Evolutionary conservation across 2,329 filamentous ascomycete genomes (phyloP), one percentile per base, ranked within the genome.

Genomic region (Ustulina deusta): DNA sequence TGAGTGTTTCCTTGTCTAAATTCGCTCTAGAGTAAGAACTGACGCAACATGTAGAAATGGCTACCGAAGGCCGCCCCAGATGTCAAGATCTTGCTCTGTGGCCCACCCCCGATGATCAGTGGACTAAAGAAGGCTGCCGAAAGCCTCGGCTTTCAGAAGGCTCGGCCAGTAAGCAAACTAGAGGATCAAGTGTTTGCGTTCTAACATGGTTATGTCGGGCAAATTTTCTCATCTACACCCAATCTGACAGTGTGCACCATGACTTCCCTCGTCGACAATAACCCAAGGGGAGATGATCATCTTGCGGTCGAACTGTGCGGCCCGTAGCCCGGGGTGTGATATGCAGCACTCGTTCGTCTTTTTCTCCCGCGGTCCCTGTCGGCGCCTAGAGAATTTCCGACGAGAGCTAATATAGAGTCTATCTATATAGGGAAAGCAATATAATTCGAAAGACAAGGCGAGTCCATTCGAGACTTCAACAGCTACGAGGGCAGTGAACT

Each of bases 131-230:
- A 98, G 88, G 89, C 93, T 6, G 91, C 94, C 58, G 93, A 97
- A 83, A 87, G 89, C 71, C 87, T 98, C 22, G 96, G 96, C 66
- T 99, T 91, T 85, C 88, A 93, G 78, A 98, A 98, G 87, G 93
- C 96, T 48, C 89, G 90, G 69, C 93, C 95, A 51, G 94, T 98
- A 76, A 97, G 94, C 90, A 98, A 98, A 89, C 90, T 98, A 61
- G 92, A 95, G 79, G 96, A 99, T 81, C 96, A 98, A 82, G 93
- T 99, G 74, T 99, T 99, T 84, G 94, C 93, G 78, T 99, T 99
- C 83, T 94, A 92, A 82, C 76, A 56, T 58, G 34, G 25, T 20
- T 36, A 36, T 63, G 34, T 32, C 46, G 40, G 6, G 25, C 27
- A 32, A 44, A 17, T 32, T 40, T 17, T n/a, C 25, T 20, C 32